Conservation (phyloP, 2,329 filamentous ascomycete genomes). For the Penicillium sp. region DNA sequence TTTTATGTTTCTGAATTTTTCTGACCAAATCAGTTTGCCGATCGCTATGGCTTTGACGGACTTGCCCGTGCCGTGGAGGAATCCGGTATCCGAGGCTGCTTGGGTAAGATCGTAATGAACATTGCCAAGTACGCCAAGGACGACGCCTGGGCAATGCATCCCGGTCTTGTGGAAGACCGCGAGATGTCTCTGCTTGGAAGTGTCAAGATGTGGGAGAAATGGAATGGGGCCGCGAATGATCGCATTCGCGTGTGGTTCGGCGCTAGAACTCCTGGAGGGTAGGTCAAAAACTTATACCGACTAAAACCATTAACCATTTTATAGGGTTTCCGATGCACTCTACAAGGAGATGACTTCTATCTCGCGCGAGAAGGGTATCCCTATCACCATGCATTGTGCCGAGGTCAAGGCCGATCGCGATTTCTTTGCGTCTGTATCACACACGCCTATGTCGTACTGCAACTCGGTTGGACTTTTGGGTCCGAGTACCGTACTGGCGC, state of each 20-base stretch:
- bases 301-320: not conserved
- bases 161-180: slow-evolving; percentile 43
- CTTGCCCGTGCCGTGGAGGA: slow-evolving; percentile 46
- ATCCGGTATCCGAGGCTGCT: slow-evolving; percentile 47
- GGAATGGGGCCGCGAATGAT: slow-evolving; percentile 38
- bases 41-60: slow-evolving; percentile 50
- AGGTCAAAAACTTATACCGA: slow-evolving; percentile 13
- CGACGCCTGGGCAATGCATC: slow-evolving; percentile 46
- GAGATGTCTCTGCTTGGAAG: slow-evolving; percentile 45
- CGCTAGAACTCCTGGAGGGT: slow-evolving; percentile 50
- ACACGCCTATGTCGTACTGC: slow-evolving; percentile 48
- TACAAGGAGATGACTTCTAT: slow-evolving; percentile 46
- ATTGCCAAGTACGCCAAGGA: slow-evolving; percentile 46
- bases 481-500: slow-evolving; percentile 50
- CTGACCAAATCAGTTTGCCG: slow-evolving; percentile 37
- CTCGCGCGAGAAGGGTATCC: slow-evolving; percentile 42
- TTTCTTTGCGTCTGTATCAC: slow-evolving; percentile 35
- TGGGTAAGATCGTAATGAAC: slow-evolving; percentile 49
- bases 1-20: not conserved
- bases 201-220: slow-evolving; percentile 37
- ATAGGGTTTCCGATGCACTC: slow-evolving; percentile 34
- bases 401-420: slow-evolving; percentile 37
- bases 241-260: slow-evolving; percentile 53
- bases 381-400: slow-evolving; percentile 38
- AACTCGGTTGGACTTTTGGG: slow-evolving; percentile 38